Conservation (phyloP, 495 filamentous ascomycete species). For the Aspergillus egyptiacus region DNA sequence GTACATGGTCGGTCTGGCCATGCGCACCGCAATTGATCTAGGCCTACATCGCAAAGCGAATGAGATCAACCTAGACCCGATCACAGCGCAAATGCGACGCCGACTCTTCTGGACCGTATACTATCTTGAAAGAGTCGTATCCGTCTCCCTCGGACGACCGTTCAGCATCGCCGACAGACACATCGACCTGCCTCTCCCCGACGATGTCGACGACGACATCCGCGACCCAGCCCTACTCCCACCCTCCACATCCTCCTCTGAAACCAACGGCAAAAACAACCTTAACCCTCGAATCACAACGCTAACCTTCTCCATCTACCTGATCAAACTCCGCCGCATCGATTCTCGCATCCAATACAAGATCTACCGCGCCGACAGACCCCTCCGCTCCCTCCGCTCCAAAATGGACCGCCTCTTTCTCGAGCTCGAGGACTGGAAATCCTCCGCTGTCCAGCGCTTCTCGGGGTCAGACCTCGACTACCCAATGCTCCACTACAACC, state of each 20-base stretch:
- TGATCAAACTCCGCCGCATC: slow-evolving; percentile 45
- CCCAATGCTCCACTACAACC: slow-evolving; percentile 47
- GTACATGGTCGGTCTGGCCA: slow-evolving; percentile 53
- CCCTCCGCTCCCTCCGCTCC: slow-evolving; percentile 37
- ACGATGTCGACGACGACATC: slow-evolving; percentile 44
- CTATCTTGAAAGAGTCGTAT: slow-evolving; percentile 46
- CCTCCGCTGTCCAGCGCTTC: slow-evolving; percentile 35
- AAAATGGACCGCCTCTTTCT: slow-evolving; percentile 47
- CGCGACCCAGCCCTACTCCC: slow-evolving; percentile 37
- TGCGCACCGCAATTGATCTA: slow-evolving; percentile 50
- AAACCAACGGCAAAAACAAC: neutral
- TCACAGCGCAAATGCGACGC: slow-evolving; percentile 44
- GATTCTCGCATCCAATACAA: slow-evolving; percentile 51
- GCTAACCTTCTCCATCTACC: slow-evolving; percentile 45
- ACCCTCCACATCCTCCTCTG: slow-evolving; percentile 12
- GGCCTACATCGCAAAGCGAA: slow-evolving; percentile 47
- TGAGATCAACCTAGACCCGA: slow-evolving; percentile 40
- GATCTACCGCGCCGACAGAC: slow-evolving; percentile 49
- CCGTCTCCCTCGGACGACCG: slow-evolving; percentile 46
- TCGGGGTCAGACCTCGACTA: slow-evolving; percentile 41
- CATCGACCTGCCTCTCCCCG: slow-evolving; percentile 46
- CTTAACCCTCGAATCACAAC: slow-evolving; percentile 29
- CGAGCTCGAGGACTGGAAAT: slow-evolving; percentile 48
- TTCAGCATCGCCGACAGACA: slow-evolving; percentile 49
- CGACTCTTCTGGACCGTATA: slow-evolving; percentile 52